Conservation (phyloP, 768 basidiomycete species). For the Lepiota subincarnata region DNA sequence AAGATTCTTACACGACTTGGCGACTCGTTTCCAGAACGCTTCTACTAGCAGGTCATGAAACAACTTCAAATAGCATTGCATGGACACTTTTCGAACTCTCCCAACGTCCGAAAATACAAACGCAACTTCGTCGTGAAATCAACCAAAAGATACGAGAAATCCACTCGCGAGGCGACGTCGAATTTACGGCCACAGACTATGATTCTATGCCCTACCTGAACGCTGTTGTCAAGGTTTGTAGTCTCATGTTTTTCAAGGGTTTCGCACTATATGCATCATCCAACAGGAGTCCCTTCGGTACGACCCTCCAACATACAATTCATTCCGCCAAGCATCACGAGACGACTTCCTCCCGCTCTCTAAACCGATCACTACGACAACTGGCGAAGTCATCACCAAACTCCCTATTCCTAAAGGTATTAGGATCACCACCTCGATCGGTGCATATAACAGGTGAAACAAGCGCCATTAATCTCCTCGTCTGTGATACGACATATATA, state of each 20-base stretch:
- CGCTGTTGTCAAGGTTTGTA: conserved; percentile 43
- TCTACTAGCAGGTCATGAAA: conserved; percentile 53
- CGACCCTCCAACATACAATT: conserved; percentile 50
- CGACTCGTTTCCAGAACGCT: conserved; percentile 31
- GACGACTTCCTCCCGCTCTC: conserved; percentile 62
- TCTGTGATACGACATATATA: background rate
- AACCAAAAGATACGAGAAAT: conserved; percentile 30
- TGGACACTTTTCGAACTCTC: conserved; percentile 67
- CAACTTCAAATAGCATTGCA: conserved; percentile 51
- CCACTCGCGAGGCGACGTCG: conserved; percentile 32
- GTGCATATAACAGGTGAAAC: conserved; percentile 49
- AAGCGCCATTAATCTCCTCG: background rate
- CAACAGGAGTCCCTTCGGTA: conserved; percentile 48
- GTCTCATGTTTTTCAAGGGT: background rate
- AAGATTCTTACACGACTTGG: conserved; percentile 32
- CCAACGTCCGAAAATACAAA: conserved; percentile 52
- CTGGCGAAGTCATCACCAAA: conserved; percentile 39
- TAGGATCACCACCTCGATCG: conserved; percentile 48
- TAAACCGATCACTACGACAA: conserved; percentile 41
- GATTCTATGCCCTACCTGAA: conserved; percentile 46
- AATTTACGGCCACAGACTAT: conserved; percentile 43
- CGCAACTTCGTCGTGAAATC: conserved; percentile 58
- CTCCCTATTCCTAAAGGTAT: conserved; percentile 48
- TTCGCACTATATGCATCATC: background rate
- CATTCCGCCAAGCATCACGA: conserved; percentile 43